Base-by-base conservation (phyloP, 2,329 filamentous ascomycete genomes). In the Aphanoascus verrucosus region DNA sequence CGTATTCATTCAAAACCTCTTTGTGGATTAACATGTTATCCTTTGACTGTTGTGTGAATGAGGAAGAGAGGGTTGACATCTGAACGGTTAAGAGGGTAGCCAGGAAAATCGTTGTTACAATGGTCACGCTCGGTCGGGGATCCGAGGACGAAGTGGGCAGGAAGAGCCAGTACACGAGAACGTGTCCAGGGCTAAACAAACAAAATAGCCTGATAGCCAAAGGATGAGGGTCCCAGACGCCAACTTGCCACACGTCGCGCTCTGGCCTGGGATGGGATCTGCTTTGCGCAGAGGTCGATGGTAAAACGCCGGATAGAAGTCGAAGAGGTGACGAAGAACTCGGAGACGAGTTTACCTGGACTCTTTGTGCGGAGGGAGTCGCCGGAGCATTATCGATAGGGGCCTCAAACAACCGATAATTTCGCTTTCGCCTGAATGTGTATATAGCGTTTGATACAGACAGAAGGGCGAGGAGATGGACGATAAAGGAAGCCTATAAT, bases 1-100 rank as follows among this genome's bases (percentile, higher is more conserved):
- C 88, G 65, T 98, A 98, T 70, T 98, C 93, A 66, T 89, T 84
- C 70, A 97, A 77, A 4, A 97, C 91, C 69, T 97, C 87, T 61
- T 85, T 88, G 61, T 94, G 88, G 55, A 98, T 85, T 45, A 96
- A 78, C 1, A 83, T 77, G 1, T 81, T 81, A 67, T 98, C 93
- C 65, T 89, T 94, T 56, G 81, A 81, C 67, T 97, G 90, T 65
- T 91, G 90, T 2, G 80, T 77, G 69, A 91, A 97, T 34, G 77
- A 82, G 1, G 77, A 78, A 56, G 85, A 83, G 48, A 97, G 73
- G 31, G 88, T 74, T 50, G 82, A 77, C 58, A 97, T 78, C 67
- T 96, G 88, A 1, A 77, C 72, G 0, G 90, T 90, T 12, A 98
- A 74, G 1, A 94, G 74, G 14, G 76, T 65, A 52, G 89, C 83